phyloP scores from a whole-genome alignment of 257 asterid genomes.

The Craterostigma plantagineum region DNA sequence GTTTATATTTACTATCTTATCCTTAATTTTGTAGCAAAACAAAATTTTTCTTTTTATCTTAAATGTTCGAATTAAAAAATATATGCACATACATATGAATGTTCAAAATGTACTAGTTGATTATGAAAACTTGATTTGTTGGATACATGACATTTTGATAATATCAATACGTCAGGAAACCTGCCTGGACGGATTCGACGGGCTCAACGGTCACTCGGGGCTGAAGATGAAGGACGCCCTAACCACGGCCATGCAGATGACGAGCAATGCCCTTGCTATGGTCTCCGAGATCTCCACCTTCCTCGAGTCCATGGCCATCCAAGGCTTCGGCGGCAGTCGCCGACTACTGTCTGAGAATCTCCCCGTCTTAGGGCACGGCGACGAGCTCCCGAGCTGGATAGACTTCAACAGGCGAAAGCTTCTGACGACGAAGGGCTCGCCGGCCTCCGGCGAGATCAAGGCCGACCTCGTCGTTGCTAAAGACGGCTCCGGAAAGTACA shows the following conservation, averaged over 20 bases:
- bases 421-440: conserved; percentile 9
- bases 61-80: too few species aligned
- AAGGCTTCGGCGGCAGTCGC: conserved; percentile 10
- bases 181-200: conserved; percentile 57
- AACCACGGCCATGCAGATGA: conserved; percentile 32
- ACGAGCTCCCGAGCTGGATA: conserved; percentile 21
- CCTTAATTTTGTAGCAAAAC: too few species aligned
- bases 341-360: conserved; percentile 22
- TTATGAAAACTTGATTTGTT: too few species aligned
- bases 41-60: too few species aligned
- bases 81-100: too few species aligned
- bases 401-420: conserved; percentile 19
- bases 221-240: conserved; percentile 32
- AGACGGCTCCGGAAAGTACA: conserved; percentile 50
- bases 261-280: conserved; percentile 79
- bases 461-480: conserved; percentile 38
- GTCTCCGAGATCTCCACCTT: conserved; percentile 33
- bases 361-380: conserved; percentile 14
- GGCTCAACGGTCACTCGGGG: conserved; percentile 32
- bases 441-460: conserved; percentile 3
- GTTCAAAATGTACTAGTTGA: too few species aligned
- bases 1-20: too few species aligned
- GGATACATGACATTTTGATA: too few species aligned
- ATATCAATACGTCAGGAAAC: too few species aligned
- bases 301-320: conserved; percentile 13